Evolutionary conservation across 495 filamentous ascomycete genomes (phyloP).

Genomic region (Trichoderma gamsii): DNA sequence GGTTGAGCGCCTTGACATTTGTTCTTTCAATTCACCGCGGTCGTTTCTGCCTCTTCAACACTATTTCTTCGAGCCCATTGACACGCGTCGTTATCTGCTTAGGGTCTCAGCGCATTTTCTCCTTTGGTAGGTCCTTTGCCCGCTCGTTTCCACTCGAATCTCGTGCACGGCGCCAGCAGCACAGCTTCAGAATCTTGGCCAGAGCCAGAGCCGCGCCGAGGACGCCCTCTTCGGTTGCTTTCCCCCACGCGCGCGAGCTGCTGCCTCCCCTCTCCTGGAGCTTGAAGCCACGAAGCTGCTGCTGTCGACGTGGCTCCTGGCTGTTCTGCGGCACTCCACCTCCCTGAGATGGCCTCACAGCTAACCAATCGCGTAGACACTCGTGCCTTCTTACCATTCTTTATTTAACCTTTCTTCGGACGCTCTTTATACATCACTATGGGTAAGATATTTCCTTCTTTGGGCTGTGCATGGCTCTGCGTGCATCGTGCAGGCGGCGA

Average conservation of each 20-base stretch:
- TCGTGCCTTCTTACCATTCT: slow-evolving; percentile 24
- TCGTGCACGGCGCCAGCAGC: neutral
- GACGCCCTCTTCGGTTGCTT: neutral
- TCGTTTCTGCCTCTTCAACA: slow-evolving; percentile 1
- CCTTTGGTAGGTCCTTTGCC: neutral
- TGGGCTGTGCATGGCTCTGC: slow-evolving; percentile 27
- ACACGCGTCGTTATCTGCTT: slow-evolving; percentile 13
- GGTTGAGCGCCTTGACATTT: slow-evolving; percentile 5
- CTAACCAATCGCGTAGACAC: slow-evolving; percentile 14
- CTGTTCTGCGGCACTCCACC: neutral
- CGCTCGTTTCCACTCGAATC: neutral
- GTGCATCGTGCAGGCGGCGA: slow-evolving; percentile 26
- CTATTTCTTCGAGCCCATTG: slow-evolving; percentile 1
- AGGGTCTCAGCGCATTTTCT: slow-evolving; percentile 5
- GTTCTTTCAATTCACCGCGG: slow-evolving; percentile 8
- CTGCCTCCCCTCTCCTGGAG: neutral
- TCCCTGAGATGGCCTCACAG: slow-evolving; percentile 10
- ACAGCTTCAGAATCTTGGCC: neutral
- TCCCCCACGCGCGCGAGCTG: neutral
- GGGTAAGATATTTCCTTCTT: slow-evolving; percentile 42
- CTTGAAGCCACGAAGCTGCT: slow-evolving; percentile 6
- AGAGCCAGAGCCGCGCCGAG: neutral
- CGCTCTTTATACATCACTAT: slow-evolving; percentile 36
- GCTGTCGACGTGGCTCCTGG: slow-evolving; percentile 9
- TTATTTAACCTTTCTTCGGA: slow-evolving; percentile 25